Conservation (phyloP, 2,329 filamentous ascomycete species). For the Botryotinia narcissicola region DNA sequence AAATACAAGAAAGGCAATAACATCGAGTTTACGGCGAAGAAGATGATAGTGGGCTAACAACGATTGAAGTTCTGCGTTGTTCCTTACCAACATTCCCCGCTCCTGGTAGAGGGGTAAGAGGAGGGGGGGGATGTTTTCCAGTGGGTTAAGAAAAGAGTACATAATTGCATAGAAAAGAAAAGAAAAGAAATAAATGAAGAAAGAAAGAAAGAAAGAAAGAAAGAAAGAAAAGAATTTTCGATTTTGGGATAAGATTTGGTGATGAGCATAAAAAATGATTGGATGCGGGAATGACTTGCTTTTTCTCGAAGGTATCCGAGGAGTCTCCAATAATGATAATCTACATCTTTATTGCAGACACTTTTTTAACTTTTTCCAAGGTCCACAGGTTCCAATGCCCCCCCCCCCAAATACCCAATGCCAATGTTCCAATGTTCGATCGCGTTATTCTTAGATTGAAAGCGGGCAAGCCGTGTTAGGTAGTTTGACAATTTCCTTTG, state of each 20-base stretch:
- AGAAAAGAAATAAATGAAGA: not conserved
- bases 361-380: not conserved
- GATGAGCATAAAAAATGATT: not conserved
- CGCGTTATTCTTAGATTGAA: not conserved
- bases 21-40: not conserved
- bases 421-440: not conserved
- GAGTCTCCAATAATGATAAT: not conserved
- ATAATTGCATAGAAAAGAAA: not conserved
- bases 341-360: not conserved
- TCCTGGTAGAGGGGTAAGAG: slow-evolving; percentile 4
- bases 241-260: not conserved
- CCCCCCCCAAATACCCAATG: not conserved
- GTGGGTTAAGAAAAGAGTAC: not conserved
- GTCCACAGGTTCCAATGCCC: not conserved
- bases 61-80: slow-evolving; percentile 6
- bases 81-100: slow-evolving; percentile 10
- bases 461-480: not conserved
- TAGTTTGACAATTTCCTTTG: not conserved
- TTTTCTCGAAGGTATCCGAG: not conserved
- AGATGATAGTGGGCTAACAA: slow-evolving; percentile 5
- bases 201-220: not conserved
- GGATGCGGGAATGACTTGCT: not conserved
- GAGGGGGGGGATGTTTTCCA: not conserved
- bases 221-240: not conserved
- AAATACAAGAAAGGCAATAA: slow-evolving; percentile 2